Base-by-base conservation (phyloP, 2,329 filamentous ascomycete genomes). In the Huntiella bhutanensis region DNA sequence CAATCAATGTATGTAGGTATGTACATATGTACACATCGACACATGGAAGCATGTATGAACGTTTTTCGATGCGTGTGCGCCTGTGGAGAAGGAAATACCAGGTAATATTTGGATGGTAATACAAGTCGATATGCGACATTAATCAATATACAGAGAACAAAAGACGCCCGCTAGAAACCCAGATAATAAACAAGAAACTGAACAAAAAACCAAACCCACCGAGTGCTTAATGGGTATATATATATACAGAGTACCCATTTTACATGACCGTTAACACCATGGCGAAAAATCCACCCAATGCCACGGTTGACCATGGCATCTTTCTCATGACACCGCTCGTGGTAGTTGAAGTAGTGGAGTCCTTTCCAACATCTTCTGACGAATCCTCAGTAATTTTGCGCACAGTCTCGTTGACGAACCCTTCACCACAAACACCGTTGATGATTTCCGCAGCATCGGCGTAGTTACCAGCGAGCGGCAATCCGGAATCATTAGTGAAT, bases 381-480 rank as follows among this genome's bases (percentile, higher is more conserved):
- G 34, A 12, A 1, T 54, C 53, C 2, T 55, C 55, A 4, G 55
- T 49, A 6, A 45, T 56, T 33, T 55, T 60, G 0, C 71, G 65
- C 3, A 33, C 35, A n/a, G 67, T 70, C 36, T 63, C 60, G 52
- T 77, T 77, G 50, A 73, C 71, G 52, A 75, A 80, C 11, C 58
- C 59, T 0, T 65, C 59, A 0, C 76, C 76, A 54, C 76, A 80
- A 3, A 69, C 67, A 8, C 73, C 65, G 56, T 94, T 81, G 44
- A 96, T 70, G 55, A 80, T 73, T 51, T 70, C 62, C 0, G 88
- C 87, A 0, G 86, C 85, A 7, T 64, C 55, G 4, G 69, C 62
- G 58, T 95, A 96, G 0, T 77, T 82, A 12, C 65, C 59, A 19
- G 73, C 71, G 41, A 96, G 70, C 5, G 76, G 71, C 53, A 82